Evolutionary conservation across 495 filamentous ascomycete species (phyloP).

Genomic region (Annulohypoxylon stygium): DNA sequence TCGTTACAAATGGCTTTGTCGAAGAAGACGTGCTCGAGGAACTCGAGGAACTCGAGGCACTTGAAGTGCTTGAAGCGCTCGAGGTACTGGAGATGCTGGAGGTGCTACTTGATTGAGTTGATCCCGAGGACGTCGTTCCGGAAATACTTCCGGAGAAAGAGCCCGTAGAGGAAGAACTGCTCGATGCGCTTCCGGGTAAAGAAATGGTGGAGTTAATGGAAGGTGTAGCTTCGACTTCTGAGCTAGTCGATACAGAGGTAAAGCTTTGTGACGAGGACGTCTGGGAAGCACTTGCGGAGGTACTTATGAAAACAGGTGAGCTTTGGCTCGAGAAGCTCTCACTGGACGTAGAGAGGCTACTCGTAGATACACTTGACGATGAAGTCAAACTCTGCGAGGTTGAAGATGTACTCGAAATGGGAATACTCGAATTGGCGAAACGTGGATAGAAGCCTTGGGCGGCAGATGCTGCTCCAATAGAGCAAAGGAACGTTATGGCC

Average conservation of each 20-base stretch:
- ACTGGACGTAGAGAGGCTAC: not conserved
- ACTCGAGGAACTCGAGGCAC: too few relatives aligned
- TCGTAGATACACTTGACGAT: not conserved
- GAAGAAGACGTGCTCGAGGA: not conserved
- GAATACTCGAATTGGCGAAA: not conserved
- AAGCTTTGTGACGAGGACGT: not conserved
- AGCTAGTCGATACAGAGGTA: not conserved
- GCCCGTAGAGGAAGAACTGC: too few relatives aligned
- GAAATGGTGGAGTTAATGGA: not conserved
- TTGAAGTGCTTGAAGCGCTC: too few relatives aligned
- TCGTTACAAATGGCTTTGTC: not conserved
- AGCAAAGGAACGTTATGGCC: not conserved
- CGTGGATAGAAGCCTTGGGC: not conserved
- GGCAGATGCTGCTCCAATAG: not conserved
- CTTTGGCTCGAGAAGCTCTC: not conserved
- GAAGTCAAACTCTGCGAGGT: not conserved
- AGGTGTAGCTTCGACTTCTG: not conserved
- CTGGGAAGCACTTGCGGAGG: not conserved
- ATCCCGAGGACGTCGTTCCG: not conserved
- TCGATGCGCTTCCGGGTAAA: not conserved
- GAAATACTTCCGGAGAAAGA: not conserved
- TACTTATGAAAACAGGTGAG: not conserved
- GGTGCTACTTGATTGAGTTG: not conserved
- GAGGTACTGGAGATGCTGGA: not conserved
- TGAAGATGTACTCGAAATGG: not conserved